Conservation (phyloP, 306 rosid genomes). For the Quercus robur region DNA sequence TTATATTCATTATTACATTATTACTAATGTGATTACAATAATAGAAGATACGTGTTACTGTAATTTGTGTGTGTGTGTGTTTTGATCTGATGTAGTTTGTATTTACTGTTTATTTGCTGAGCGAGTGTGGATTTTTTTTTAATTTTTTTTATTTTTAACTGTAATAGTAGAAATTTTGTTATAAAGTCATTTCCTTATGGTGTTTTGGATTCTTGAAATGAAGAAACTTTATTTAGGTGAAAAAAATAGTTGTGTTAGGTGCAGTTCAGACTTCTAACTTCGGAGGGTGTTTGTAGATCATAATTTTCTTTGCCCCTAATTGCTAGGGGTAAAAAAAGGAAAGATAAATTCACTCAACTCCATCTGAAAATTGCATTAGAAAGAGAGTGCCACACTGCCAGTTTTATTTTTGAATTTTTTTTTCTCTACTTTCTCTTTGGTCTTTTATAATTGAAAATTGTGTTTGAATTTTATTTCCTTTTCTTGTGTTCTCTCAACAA, state of each 20-base stretch:
- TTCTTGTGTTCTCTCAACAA: conserved; percentile 18
- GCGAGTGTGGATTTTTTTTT: neutral
- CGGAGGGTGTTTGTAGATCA: conserved; percentile 1
- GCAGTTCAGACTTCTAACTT: neutral
- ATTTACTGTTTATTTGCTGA: neutral
- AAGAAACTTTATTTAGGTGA: neutral
- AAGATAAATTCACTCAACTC: neutral
- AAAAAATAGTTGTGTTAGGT: neutral
- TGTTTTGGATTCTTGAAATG: neutral
- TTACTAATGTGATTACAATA: too few species aligned
- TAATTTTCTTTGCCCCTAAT: neutral
- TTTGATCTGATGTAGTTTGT: neutral
- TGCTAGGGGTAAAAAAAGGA: neutral
- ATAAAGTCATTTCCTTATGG: neutral
- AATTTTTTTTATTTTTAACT: too few species aligned
- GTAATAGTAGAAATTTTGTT: neutral
- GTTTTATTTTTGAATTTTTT: too few species aligned
- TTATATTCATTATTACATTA: too few species aligned
- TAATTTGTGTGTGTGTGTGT: too few species aligned
- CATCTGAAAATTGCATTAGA: neutral
- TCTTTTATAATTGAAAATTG: neutral
- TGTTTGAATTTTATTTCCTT: neutral
- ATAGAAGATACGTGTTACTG: neutral
- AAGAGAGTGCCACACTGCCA: too few species aligned
- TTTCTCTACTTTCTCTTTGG: too few species aligned